Evolutionary conservation across 352 stramenopile genomes (phyloP), one percentile per base, ranked within the genome.

Genomic region (Phytophthora citrophthora): DNA sequence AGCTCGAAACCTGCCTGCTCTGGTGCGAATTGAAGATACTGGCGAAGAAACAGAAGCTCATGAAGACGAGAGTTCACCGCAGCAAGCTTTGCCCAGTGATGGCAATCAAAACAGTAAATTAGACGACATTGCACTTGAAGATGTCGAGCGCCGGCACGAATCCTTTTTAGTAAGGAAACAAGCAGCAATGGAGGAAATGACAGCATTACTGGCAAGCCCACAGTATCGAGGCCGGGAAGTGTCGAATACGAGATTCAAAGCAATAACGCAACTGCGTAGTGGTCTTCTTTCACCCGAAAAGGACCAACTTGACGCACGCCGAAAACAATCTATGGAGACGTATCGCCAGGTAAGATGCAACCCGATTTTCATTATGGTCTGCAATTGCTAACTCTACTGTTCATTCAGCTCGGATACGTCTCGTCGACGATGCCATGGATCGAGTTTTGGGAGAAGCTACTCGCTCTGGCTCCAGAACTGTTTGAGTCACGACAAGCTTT

Each of bases 321-420:
- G 83, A 18, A 77, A 83, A n/a, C 76, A 86, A 11, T 89, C 81
- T 6, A 89, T 92, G 75, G 79, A 88, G 12, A 63, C 73, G 5
- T 82, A 74, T 74, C 71, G 71, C 13, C 75, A 80, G 60, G 74
- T 83, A 65, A 34, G 6, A 13, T 10, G 32, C 15, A 10, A 29
- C 16, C 34, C 3, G 24, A 36, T 39, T 56, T 11, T 16, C 18
- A 2, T 3, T 47, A 43, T 58, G 36, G 11, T 20, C 4, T 41
- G 36, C 29, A 32, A 8, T 9, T 6, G 8, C 29, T 34, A 34
- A 34, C 29, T 4, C 29, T 46, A 31, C 36, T 48, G 3, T 32
- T 53, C 11, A 24, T 20, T 8, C 38, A 86, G 66, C 73, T 91
- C 44, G 83, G 80, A 4, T 91, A 91, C 51, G 64, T 88, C 4